Base-by-base conservation (phyloP, 495 filamentous ascomycete species). In the Hamigera avellanea region DNA sequence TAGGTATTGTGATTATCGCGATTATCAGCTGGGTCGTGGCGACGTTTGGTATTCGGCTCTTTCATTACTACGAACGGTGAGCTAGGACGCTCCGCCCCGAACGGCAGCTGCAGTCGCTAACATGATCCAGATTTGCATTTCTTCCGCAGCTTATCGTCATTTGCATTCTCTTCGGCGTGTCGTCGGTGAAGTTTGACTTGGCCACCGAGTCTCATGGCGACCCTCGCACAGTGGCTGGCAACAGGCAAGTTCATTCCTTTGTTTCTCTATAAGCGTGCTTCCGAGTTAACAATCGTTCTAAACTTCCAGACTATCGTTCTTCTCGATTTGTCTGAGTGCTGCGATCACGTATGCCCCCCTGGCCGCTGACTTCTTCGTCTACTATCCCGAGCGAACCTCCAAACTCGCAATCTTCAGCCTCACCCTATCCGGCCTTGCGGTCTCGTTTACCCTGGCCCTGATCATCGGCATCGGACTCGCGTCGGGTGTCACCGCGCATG, bases 391-490 rank as follows among this genome's bases (percentile, higher is more conserved):
- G 33, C 42, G 51, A 27, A 76, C 75, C 0, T 65, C 54, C 65
- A 18, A 52, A 50, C 27, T 66, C 67, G 14, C 48, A 43, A 3
- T 53, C 18, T 64, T 66, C 43, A 21, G 49, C 25, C 52, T 66
- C 48, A 67, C 64, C 8, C 53, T 61, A 21, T 40, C 58, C 16
- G 75, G 75, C 0, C 50, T 76, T 2, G 48, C 53, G 2, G 38
- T 71, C 2, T 63, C 70, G 31, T 61, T 72, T 33, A 56, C 57
- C 10, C 66, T 79, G 32, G 70, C 72, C 18, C 73, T 76, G 39
- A 36, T 82, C 17, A 52, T 83, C 14, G 81, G 80, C 5, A 67
- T 81, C 13, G 81, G 81, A 0, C 67, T 86, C 3, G 78, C 59
- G 2, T 73, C 70, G 0, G 80, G 78, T 9, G 60, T 74, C 3